Percentiles rank a stretch among this genome's conserved stretches.
Conservation (phyloP, 192 early-diverging fungal genomes). For the Lobosporangium transversale region DNA sequence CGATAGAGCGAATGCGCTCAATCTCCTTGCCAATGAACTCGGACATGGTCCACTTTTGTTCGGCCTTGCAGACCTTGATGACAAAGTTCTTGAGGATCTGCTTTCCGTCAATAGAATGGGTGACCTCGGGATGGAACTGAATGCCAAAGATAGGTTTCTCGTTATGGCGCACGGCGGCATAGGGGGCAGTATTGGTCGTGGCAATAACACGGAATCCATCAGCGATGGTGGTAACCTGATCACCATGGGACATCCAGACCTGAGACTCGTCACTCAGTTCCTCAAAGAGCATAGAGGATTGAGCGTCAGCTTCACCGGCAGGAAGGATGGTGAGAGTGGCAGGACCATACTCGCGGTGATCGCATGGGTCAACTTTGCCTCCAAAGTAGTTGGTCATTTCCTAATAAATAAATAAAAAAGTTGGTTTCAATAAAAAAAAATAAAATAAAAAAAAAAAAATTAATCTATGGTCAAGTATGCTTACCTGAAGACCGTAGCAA, state of each 20-base stretch:
- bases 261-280: conserved; percentile 43
- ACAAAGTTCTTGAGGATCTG: conserved; percentile 94
- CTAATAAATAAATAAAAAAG: conserved; percentile 29
- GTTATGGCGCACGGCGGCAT: conserved; percentile 87
- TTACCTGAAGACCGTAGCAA: conserved; percentile 96
- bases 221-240: conserved; percentile 87
- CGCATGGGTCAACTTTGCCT: conserved; percentile 87
- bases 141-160: conserved; percentile 90
- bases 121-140: conserved; percentile 99
- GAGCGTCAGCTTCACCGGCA: conserved; percentile 26
- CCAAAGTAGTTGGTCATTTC: conserved; percentile 92
- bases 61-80: conserved; percentile 83
- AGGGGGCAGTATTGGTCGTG: conserved; percentile 87
- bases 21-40: conserved; percentile 97
- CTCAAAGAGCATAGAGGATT: conserved; percentile 40
- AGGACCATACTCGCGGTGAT: conserved; percentile 96
- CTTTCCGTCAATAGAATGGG: conserved; percentile 92
- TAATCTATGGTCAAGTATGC: neutral
- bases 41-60: conserved; percentile 95
- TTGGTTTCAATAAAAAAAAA: neutral
- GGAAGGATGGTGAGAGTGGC: conserved; percentile 75
- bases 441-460: conserved; percentile 19
- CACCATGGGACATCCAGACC: conserved; percentile 99
- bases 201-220: conserved; percentile 87
- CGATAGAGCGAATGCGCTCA: conserved; percentile 88